Evolutionary conservation across 2,329 filamentous ascomycete genomes (phyloP), one percentile per base, ranked within the genome.

Genomic region (Volutella citrinella): DNA sequence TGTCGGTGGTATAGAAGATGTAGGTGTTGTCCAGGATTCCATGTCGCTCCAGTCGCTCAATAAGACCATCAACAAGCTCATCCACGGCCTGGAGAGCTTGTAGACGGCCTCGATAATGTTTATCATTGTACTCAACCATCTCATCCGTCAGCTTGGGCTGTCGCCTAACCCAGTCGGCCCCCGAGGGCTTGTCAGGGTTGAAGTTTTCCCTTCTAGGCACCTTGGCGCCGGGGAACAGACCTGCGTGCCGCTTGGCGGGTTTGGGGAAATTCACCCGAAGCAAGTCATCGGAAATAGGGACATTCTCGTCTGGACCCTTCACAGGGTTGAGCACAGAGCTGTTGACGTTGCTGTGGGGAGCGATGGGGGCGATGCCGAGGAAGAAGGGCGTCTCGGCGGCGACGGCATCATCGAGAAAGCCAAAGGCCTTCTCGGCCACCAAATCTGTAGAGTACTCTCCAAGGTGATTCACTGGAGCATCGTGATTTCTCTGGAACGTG

Each of bases 121-220:
- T 41, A 27, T 69, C 64, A 28, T 63, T 58, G 33, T 58, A 60
- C 5, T 49, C 54, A 6, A 66, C 42, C 8, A 52, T 51, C 8
- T 50, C 51, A 5, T 56, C 45, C 13, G 49, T 59, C 4, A 60
- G 44, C 29, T 47, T 55, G 1, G 62, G 59, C 6, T 71, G 62
- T 9, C 55, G 40, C 5, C 54, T 52, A 23, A 74, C 54, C 69
- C 70, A 75, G 21, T 61, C 64, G 5, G 63, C 70, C 4, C 64
- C 65, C 4, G 60, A 60, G 0, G 63, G 43, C n/a, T 43, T 40
- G 10, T 49, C 48, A 0, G 81, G 80, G 51, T 87, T 87, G 61
- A 87, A 87, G 48, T 81, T 76, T 0, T 67, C 61, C 1, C 70
- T 79, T n/a, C 82, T 64, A 0, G 83, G 82, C 1, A 86, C 72